Base-by-base conservation (phyloP, 306 rosid species). In the Sesbania bispinosa region DNA sequence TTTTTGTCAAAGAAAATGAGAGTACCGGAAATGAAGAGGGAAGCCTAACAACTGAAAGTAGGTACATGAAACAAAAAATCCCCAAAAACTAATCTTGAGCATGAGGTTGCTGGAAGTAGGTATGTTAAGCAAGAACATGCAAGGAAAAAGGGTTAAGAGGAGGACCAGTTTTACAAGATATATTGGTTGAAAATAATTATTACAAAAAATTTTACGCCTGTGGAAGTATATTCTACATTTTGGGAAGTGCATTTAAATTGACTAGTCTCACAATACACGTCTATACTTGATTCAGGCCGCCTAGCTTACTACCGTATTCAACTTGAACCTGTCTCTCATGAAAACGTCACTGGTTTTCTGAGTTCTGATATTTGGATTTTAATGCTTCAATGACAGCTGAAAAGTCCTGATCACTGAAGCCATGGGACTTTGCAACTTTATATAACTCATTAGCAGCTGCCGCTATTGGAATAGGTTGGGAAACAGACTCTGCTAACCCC, bases 331-430 rank as follows among this genome's bases (percentile, higher is more conserved):
- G 23, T 41, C 15, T 45, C 42, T 47, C 47, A 58, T 32, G 8
- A 33, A 14, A 42, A 36, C 11, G 42, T 71, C 74, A 62, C 46
- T 64, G 71, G 64, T 69, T 59, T 43, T 78, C 71, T 50, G 80
- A 63, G 16, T 80, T 69, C 82, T 85, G 81, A 74, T 83, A 60
- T 83, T 84, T 90, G 62, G 89, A 74, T 80, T 89, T 93, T 80
- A 93, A 81, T 20, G 96, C 89, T 85, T 93, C 96, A 58, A 93
- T 84, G 82, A 93, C 97, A 3, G 98, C 98, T 67, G 98, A 93
- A 83, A 93, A 93, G 79, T 93, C 98, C 33, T 88, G 81, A 72
- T 93, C 97, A 15, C 94, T 80, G 36, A 88, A 92, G 63, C 97
- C 98, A 21, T 85, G 79, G 5, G 95, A 90, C 58, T 94, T 94